These are phyloP conservation scores for Postia placenta DNA, from an alignment of 768 basidiomycete genomes.

Conservation along the genomic window DNA sequence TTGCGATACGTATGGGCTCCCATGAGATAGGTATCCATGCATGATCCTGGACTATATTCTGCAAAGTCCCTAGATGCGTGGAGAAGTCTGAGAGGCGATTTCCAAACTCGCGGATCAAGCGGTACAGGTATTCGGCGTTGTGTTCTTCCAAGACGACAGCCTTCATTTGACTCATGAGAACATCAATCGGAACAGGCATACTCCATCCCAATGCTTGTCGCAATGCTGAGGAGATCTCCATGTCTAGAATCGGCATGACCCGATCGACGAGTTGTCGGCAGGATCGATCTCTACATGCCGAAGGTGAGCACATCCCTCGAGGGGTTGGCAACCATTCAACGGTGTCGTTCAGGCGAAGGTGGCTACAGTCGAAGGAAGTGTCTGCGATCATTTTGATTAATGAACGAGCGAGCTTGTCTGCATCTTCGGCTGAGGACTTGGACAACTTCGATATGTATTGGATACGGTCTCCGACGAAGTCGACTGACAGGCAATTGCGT, in stretches of 20 bases:
- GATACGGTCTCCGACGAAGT: constrained; percentile 3
- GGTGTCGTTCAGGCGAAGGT: constrained; percentile 9
- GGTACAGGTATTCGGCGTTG: not conserved
- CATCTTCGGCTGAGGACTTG: not conserved
- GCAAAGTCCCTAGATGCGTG: not conserved
- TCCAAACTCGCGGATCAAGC: not conserved
- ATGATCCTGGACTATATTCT: not conserved
- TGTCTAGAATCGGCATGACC: constrained; percentile 28
- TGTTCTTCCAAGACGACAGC: not conserved
- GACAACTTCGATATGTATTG: not conserved
- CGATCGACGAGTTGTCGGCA: constrained; percentile 30
- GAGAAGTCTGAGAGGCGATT: not conserved
- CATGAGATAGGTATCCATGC: not conserved
- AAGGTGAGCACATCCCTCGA: constrained; percentile 23
- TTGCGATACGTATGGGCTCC: not conserved
- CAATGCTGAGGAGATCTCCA: constrained; percentile 4
- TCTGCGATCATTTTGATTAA: constrained; percentile 1
- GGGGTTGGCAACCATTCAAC: constrained; percentile 35
- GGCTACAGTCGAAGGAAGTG: constrained; percentile 13
- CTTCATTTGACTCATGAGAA: constrained; percentile 2
- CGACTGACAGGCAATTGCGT: not conserved
- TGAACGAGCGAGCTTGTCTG: not conserved
- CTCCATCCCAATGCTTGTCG: constrained; percentile 33
- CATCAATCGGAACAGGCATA: constrained; percentile 21
- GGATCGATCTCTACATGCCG: constrained; percentile 18